Base-by-base conservation (phyloP, 2,329 filamentous ascomycete species). In the Aspergillus sp. region DNA sequence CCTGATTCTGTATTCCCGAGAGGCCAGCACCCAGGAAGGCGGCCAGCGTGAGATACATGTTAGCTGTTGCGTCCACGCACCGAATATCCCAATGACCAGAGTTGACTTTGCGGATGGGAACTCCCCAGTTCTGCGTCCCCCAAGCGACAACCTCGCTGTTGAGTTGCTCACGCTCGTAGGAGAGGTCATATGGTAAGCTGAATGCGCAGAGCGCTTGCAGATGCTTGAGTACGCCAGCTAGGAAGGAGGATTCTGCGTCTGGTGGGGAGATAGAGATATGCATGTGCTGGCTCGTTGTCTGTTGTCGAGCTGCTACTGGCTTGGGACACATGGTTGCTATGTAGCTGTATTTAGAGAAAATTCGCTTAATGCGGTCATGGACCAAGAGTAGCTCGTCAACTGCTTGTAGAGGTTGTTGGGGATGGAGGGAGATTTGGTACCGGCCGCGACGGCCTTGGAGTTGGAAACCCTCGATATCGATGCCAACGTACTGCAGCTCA, bases 1-100 rank as follows among this genome's bases (percentile, higher is more conserved):
- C 49, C 3, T 46, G n/a, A 3, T 45, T 19, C 32, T 19, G 22
- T 9, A 49, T 17, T 64, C 48, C 54, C 20, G 52, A 22, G 2
- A 55, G 23, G 2, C 57, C 57, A 20, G 52, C 55, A 7, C 44
- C 41, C 4, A 57, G 7, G 5, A 57, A 38, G 2, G 50, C 46
- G 1, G 56, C 52, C 10, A 60, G 27, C 1, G 54, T 45, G 2
- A 53, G n/a, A 43, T 60, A 60, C 54, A 60, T 59, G 38, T 60
- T 60, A 3, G 56, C 49, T 15, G 50, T 56, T 10, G 54, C 52
- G 42, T 60, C 58, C 5, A 56, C 44, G 15, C 47, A 53, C 25
- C 57, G 47, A 3, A 60, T 25, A 38, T 59, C 58, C 58, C 57
- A 60, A 32, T 53, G 56, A 5, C 57, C 47, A 3, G 49, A 4